phyloP scores from a whole-genome alignment of 148 eudicot genomes.

The Amaranthus cruentus region DNA sequence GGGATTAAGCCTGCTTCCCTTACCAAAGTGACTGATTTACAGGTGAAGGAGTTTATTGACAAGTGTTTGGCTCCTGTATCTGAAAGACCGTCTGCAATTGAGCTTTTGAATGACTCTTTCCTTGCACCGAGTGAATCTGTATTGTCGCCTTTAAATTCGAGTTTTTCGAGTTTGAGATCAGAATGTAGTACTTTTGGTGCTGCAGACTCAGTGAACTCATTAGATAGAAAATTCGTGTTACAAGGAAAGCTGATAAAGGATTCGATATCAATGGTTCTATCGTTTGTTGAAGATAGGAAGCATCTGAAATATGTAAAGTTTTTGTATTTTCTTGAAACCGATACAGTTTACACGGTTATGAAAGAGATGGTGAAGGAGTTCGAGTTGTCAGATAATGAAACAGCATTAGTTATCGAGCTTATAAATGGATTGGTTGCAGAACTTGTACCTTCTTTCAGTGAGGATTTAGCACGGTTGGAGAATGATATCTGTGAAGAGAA shows the following conservation, averaged over 20 bases:
- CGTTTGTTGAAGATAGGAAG: constrained; percentile 6
- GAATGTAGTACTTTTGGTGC: neutral
- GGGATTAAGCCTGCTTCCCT: constrained; percentile 11
- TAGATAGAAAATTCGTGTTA: neutral
- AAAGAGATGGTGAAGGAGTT: constrained; percentile 13
- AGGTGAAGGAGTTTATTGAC: constrained; percentile 8
- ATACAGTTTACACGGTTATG: neutral
- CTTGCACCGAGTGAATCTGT: constrained; percentile 4
- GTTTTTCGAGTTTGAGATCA: neutral
- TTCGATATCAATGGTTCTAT: constrained; percentile 8
- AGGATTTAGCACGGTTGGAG: too few relatives aligned
- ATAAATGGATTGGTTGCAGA: neutral
- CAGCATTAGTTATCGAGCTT: neutral
- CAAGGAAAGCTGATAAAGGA: constrained; percentile 1
- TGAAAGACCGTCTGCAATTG: constrained; percentile 10
- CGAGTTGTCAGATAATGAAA: neutral
- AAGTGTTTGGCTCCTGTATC: constrained; percentile 17
- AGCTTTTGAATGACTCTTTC: constrained; percentile 6
- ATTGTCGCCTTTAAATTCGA: neutral
- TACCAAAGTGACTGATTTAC: constrained; percentile 7
- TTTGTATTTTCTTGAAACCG: neutral
- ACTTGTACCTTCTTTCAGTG: neutral
- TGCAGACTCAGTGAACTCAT: neutral
- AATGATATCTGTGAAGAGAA: too few relatives aligned
- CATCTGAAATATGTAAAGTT: neutral